Conservation (phyloP, 2,329 filamentous ascomycete genomes). For the Alternaria sp. region DNA sequence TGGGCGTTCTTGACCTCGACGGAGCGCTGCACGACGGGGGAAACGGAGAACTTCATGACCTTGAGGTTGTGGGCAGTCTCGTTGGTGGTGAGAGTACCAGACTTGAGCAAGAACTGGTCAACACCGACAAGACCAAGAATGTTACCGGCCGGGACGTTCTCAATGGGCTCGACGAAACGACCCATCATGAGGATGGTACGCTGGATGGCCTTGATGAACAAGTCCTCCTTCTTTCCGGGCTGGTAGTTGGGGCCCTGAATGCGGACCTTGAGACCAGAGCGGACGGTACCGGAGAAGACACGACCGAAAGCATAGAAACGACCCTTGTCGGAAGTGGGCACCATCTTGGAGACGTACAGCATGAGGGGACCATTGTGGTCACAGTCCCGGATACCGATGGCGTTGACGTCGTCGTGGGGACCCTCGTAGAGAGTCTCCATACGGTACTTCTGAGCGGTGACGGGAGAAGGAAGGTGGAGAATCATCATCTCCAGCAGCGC, state of each 20-base stretch:
- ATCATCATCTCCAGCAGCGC: conserved; percentile 99
- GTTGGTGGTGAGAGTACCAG: conserved; percentile 96
- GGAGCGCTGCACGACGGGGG: conserved; percentile 96
- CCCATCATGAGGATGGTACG: conserved; percentile 99
- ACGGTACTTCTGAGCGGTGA: conserved; percentile 97
- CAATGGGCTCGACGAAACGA: conserved; percentile 97
- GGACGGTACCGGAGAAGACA: conserved; percentile 99
- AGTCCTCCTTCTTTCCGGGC: conserved; percentile 97
- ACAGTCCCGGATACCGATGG: conserved; percentile 97
- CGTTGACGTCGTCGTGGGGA: conserved; percentile 88
- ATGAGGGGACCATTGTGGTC: conserved; percentile 98
- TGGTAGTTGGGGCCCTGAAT: conserved; percentile 99
- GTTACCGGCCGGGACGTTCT: conserved; percentile 99
- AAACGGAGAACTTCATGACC: conserved; percentile 99
- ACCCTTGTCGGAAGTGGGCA: conserved; percentile 98
- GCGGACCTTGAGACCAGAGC: conserved; percentile 98
- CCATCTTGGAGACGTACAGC: conserved; percentile 99
- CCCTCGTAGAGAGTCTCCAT: conserved; percentile 98
- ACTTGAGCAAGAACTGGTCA: conserved; percentile 99
- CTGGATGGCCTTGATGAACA: conserved; percentile 99
- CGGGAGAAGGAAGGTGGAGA: conserved; percentile 95
- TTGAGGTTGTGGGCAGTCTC: conserved; percentile 99
- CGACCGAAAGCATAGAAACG: conserved; percentile 99
- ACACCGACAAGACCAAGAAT: conserved; percentile 99
- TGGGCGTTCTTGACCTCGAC: conserved; percentile 99